Conservation (phyloP, 352 stramenopile genomes). For the Pythium grandisporangium region DNA sequence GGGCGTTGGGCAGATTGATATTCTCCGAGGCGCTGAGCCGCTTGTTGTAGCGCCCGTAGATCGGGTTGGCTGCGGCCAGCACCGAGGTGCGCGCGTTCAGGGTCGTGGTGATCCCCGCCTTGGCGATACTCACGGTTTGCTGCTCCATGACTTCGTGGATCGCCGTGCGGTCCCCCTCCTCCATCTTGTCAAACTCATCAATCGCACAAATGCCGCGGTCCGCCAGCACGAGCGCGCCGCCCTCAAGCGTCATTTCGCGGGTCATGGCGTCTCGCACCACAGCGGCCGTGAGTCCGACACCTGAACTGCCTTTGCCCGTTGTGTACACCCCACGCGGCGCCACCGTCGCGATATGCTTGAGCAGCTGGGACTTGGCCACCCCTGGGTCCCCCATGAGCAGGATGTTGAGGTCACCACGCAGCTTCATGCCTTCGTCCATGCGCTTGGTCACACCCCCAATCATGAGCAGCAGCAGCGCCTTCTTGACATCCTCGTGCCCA, state of each 20-base stretch:
- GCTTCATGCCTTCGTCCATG: conserved; percentile 92
- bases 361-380: conserved; percentile 98
- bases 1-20: conserved; percentile 98
- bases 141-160: conserved; percentile 99
- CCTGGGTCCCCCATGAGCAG: conserved; percentile 97
- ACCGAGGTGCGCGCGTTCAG: conserved; percentile 96
- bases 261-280: conserved; percentile 95
- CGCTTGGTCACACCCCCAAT: conserved; percentile 90
- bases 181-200: conserved; percentile 99
- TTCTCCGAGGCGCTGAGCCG: conserved; percentile 91
- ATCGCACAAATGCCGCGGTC: conserved; percentile 98
- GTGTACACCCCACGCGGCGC: conserved; percentile 98
- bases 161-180: conserved; percentile 95
- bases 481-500: conserved; percentile 99
- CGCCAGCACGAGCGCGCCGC: conserved; percentile 96
- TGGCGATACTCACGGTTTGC: conserved; percentile 98
- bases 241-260: conserved; percentile 89
- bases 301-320: conserved; percentile 98
- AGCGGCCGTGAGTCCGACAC: conserved; percentile 97
- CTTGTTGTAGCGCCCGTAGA: conserved; percentile 91
- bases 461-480: conserved; percentile 96
- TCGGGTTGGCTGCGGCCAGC: conserved; percentile 98
- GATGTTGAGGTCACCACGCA: conserved; percentile 99
- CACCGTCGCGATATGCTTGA: conserved; percentile 98
- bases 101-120: conserved; percentile 98